Conservation (phyloP, 768 basidiomycete species). For the Leucosporidium yakuticum region DNA sequence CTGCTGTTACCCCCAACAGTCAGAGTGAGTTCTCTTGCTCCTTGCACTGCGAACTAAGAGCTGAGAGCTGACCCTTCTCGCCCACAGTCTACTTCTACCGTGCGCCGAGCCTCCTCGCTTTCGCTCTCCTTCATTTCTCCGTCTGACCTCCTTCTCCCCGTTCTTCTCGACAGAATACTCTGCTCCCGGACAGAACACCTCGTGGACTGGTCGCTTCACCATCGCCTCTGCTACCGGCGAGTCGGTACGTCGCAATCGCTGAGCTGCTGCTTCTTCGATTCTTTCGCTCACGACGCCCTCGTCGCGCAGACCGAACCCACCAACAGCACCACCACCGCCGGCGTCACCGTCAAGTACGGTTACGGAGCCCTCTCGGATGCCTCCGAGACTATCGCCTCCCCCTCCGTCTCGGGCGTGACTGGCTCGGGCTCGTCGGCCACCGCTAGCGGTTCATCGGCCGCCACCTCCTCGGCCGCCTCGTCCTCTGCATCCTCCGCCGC, state of each 20-base stretch:
- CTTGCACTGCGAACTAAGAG: no score
- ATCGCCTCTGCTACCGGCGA: conserved; percentile 41
- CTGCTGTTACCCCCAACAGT: background rate
- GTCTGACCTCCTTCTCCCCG: background rate
- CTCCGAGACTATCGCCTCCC: background rate
- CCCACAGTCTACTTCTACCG: background rate
- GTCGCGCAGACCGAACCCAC: conserved; percentile 29
- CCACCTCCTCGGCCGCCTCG: no score
- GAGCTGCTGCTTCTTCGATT: background rate
- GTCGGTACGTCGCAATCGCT: conserved; percentile 8
- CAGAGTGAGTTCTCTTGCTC: background rate
- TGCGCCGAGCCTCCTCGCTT: background rate
- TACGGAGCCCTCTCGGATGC: background rate
- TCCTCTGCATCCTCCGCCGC: no score
- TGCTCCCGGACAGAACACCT: background rate
- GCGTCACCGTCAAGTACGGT: background rate
- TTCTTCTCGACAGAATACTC: conserved; percentile 6
- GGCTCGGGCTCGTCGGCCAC: no score
- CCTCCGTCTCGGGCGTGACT: no score
- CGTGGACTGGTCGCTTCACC: conserved; percentile 24
- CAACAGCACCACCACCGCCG: conserved; percentile 14
- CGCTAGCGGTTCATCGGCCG: no score
- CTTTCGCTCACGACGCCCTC: background rate
- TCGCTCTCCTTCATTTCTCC: background rate
- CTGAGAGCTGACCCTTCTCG: background rate